phyloP scores from a whole-genome alignment of 2,329 filamentous ascomycete genomes.

The Tolypocladium album region DNA sequence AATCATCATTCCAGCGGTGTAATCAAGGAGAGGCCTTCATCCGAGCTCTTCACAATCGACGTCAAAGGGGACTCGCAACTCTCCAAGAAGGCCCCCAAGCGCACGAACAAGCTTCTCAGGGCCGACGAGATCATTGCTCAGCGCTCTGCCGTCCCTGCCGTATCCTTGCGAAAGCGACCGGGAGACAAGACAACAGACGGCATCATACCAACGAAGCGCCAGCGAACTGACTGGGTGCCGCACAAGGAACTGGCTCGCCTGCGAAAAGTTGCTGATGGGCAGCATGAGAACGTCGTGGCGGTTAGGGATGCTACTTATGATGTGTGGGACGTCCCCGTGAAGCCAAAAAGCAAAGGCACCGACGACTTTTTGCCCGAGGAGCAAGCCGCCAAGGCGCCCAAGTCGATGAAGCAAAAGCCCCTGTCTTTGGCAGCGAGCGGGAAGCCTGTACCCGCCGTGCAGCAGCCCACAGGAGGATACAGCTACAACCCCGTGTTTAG shows the following conservation, averaged over 20 bases:
- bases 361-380: conserved; percentile 54
- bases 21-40: conserved; percentile 69
- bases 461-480: conserved; percentile 68
- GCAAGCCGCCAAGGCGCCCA: conserved; percentile 58
- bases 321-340: conserved; percentile 54
- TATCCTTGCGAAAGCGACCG: conserved; percentile 68
- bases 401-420: conserved; percentile 64
- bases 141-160: conserved; percentile 70
- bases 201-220: conserved; percentile 62
- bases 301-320: conserved; percentile 62
- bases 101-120: conserved; percentile 68
- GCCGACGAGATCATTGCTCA: conserved; percentile 84
- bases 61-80: conserved; percentile 58
- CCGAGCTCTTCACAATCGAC: conserved; percentile 80
- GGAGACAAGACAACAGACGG: conserved; percentile 63
- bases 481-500: conserved; percentile 88
- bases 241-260: conserved; percentile 75
- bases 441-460: conserved; percentile 67
- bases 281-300: conserved; percentile 42
- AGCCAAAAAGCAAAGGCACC: conserved; percentile 23
- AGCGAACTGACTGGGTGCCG: conserved; percentile 69
- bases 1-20: conserved; percentile 53
- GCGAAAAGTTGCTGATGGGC: conserved; percentile 67
- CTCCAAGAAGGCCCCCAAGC: conserved; percentile 51
- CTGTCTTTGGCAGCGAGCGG: conserved; percentile 76